These are phyloP conservation scores for Colletotrichum lentis DNA, from an alignment of 2,329 filamentous ascomycete species.

Conservation along the genomic window DNA sequence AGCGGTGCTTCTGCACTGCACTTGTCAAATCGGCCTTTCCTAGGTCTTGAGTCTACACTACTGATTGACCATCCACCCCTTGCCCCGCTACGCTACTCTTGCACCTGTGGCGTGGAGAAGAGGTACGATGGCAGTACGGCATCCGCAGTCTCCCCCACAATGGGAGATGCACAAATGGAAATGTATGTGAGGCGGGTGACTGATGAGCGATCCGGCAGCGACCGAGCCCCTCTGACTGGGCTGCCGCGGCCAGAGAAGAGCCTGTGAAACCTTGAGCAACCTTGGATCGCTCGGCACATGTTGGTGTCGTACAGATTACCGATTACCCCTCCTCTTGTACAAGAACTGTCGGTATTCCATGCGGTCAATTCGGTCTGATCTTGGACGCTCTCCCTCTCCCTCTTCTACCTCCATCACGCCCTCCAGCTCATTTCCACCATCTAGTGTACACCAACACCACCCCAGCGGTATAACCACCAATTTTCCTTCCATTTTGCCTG, in stretches of 20 bases:
- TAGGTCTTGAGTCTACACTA: too few relatives aligned
- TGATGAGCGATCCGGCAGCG: constrained; percentile 24
- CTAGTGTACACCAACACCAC: not conserved
- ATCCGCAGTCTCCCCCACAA: constrained; percentile 32
- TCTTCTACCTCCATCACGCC: not conserved
- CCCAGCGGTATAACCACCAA: not conserved
- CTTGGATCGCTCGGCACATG: constrained; percentile 35
- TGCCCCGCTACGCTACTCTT: constrained; percentile 31
- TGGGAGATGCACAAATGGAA: constrained; percentile 21
- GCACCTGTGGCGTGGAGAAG: constrained; percentile 1
- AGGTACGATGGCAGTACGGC: not conserved
- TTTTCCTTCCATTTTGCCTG: not conserved
- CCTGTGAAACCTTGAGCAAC: constrained; percentile 32
- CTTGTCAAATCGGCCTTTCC: not conserved
- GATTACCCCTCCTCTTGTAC: constrained; percentile 35
- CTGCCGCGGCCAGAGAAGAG: constrained; percentile 5
- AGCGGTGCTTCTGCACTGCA: constrained; percentile 1
- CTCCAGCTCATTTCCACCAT: not conserved
- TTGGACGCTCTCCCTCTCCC: not conserved
- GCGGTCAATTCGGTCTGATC: not conserved
- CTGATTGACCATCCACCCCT: not conserved
- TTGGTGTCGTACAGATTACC: constrained; percentile 32
- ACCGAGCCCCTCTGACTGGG: constrained; percentile 22
- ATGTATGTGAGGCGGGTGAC: constrained; percentile 34
- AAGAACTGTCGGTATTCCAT: constrained; percentile 22